Conservation (phyloP, 2,329 filamentous ascomycete species). For the Didymella segeticola region DNA sequence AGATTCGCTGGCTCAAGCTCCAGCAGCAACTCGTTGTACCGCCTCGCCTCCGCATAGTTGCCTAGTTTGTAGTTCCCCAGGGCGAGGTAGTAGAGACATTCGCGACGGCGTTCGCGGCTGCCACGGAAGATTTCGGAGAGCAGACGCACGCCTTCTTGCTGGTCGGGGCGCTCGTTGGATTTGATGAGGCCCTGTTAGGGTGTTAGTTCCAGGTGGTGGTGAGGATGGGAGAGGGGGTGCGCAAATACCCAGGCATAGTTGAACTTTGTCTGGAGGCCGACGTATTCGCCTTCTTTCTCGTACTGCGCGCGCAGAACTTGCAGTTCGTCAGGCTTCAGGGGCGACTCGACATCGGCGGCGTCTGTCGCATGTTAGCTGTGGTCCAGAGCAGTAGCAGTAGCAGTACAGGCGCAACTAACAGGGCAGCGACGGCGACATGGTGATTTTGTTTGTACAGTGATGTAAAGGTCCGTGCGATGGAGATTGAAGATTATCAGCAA, state of each 20-base stretch:
- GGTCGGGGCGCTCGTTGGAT: slow-evolving; percentile 80
- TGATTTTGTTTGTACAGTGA: not conserved
- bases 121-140: slow-evolving; percentile 96
- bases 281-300: slow-evolving; percentile 96
- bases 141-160: slow-evolving; percentile 92
- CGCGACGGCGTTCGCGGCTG: slow-evolving; percentile 88
- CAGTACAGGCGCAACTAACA: slow-evolving; percentile 31
- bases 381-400: not conserved
- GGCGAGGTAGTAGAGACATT: slow-evolving; percentile 98
- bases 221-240: not conserved
- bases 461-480: not conserved
- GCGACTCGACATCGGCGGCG: slow-evolving; percentile 96
- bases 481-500: not conserved
- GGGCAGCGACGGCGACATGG: slow-evolving; percentile 47
- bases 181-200: slow-evolving; percentile 84
- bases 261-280: slow-evolving; percentile 97
- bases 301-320: slow-evolving; percentile 92
- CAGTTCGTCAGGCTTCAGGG: slow-evolving; percentile 89
- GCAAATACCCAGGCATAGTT: slow-evolving; percentile 93
- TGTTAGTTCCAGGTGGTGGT: slow-evolving; percentile 13
- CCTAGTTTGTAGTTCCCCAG: slow-evolving; percentile 98
- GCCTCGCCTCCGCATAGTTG: slow-evolving; percentile 92
- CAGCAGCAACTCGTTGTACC: slow-evolving; percentile 91
- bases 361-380: slow-evolving; percentile 62
- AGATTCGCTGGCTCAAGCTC: slow-evolving; percentile 91